Percentiles rank a stretch among this genome's conserved stretches.
Conservation (phyloP, 768 basidiomycete genomes). For the Pisolithus marmoratus region DNA sequence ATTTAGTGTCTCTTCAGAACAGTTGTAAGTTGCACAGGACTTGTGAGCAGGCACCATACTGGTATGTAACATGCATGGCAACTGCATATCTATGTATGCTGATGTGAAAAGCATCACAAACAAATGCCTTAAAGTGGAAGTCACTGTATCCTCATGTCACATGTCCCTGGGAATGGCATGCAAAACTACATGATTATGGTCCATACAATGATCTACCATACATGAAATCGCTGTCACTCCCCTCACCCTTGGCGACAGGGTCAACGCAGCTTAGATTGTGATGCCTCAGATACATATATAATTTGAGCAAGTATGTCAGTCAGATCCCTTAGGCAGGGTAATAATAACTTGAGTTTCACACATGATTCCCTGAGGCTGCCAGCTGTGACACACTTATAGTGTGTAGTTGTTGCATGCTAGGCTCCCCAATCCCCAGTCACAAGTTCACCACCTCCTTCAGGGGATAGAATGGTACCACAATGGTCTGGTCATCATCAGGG, state of each 20-base stretch:
- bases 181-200: too few species aligned
- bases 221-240: slow-evolving; percentile 77
- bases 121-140: too few species aligned
- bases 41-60: too few species aligned
- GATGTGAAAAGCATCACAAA: too few species aligned
- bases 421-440: slow-evolving; percentile 96
- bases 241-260: slow-evolving; percentile 82
- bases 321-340: slow-evolving; percentile 83
- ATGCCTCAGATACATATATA: slow-evolving; percentile 92
- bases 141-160: too few species aligned
- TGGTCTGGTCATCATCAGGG: slow-evolving; percentile 60
- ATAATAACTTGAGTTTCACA: slow-evolving; percentile 90
- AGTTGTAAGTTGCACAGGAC: too few species aligned
- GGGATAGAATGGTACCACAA: slow-evolving; percentile 94
- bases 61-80: too few species aligned
- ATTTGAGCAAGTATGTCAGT: slow-evolving; percentile 67
- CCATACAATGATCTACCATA: too few species aligned
- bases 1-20: too few species aligned
- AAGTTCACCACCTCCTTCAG: slow-evolving; percentile 88
- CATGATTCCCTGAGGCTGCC: slow-evolving; percentile 59
- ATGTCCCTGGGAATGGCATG: too few species aligned
- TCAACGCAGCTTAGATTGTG: slow-evolving; percentile 86
- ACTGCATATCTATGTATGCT: too few species aligned
- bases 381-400: slow-evolving; percentile 84
- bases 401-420: slow-evolving; percentile 71